Evolutionary conservation across 495 filamentous ascomycete genomes (phyloP), one percentile per base, ranked within the genome.

Genomic region (Daldinia vernicosa): DNA sequence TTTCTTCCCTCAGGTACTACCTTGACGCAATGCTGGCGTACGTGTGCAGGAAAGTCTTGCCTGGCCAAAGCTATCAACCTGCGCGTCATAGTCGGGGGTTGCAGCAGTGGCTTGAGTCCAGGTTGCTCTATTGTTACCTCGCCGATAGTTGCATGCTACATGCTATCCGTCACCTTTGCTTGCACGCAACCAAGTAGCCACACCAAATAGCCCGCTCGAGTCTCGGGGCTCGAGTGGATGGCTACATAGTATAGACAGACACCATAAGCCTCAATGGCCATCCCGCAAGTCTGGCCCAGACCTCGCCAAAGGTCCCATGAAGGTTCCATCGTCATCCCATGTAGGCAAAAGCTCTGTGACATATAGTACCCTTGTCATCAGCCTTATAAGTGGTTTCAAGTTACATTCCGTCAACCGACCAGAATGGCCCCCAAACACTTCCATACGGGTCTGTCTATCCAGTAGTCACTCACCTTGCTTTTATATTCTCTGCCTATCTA

Each of bases 61-160:
- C 61, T 66, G 57, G 61, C 47, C 47, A 56, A 39, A 61, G 30
- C 56, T 57, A 28, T 24, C 27, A 30, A 32, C 35, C 19, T 33
- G 35, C 60, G 66, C 61, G 43, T 69, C 63, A 39, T 33, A 35
- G 26, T 57, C 66, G 37, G 56, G 35, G 56, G 70, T 69, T 66
- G 54, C 66, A 69, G 19, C 63, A 30, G 70, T 73, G 70, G 70
- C 70, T 73, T 69, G 62, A 63, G 51, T 55, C 70, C 54, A 69
- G 70, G 62, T 69, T 69, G 62, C 50, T 62, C 66, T 35, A 66
- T 73, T 69, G 66, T 69, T 66, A 69, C 70, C 53, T 69, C 50
- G 27, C 30, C 61, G 30, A 40, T 67, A 40, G 40, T 66, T 66
- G 40, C 66, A 54, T 43, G 12, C 28, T 54, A 17, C 26, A 52